Evolutionary conservation across 2,329 filamentous ascomycete species (phyloP), one percentile per base, ranked within the genome.

Genomic region (Trichoderma citrinoviride): DNA sequence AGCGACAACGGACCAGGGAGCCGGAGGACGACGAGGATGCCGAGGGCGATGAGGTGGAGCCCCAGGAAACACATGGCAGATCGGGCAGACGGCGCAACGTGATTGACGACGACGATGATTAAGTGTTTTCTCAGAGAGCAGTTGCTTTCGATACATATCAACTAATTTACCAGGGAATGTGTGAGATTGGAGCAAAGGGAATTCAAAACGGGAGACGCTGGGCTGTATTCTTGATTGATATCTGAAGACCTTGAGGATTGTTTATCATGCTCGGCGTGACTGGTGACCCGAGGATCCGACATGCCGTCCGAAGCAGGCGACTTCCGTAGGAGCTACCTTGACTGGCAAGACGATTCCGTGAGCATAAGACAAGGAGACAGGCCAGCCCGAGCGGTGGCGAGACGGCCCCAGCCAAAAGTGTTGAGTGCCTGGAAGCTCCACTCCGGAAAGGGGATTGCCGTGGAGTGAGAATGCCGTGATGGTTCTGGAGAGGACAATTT

Each of bases 101-200:
- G 68, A 80, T 88, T 65, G 85, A 87, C 62, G 85, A 87, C 62
- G 85, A 87, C 64, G 85, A 87, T 10, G 65, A 66, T 54, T 60
- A 64, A 25, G 44, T 33, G 14, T 2, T 27, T 15, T 21, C 15
- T 44, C 5, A 44, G n/a, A 8, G 10, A 12, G 33, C 7, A 37
- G 14, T 14, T n/a, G 23, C 27, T 43, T 37, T 12, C 5, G 21
- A 44, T 46, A 17, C 27, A 25, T 46, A 5, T 41, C 40, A 60
- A 49, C 21, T 46, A 54, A 37, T 62, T 23, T 25, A 46, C 58
- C 47, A 19, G 49, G 15, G 7, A 19, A 10, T 29, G 52, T 46
- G 44, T 46, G 47, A 40, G 41, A 50, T 23, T 62, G 25, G 25
- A 40, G 15, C 40, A 62, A 62, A 23, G 53, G 15, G 25, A 37